Base-by-base conservation (phyloP, 805 yeast genomes). In the Lipomyces lipofer region DNA sequence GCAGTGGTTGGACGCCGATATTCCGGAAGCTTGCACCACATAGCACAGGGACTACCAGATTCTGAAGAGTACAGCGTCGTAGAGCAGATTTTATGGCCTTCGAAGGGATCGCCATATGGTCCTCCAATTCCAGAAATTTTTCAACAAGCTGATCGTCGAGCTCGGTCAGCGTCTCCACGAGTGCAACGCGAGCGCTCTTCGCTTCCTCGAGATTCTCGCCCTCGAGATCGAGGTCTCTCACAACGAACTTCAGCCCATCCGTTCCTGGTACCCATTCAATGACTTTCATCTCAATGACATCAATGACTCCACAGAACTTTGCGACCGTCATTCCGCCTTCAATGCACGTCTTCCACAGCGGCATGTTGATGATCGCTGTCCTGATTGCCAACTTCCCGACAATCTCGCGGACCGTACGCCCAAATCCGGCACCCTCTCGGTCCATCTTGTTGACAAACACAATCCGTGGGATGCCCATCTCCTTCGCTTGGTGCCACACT, bases 401-500 rank as follows among this genome's bases (percentile, higher is more conserved):
- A 24, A 94, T 78, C 63, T 92, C 97, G 61, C 82, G 83, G 4
- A 89, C 95, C 0, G 97, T 88, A 52, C 96, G 75, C 59, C 96
- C 84, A 67, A 83, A 94, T 0, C 97, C 97, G 1, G 98, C 96
- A 19, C 99, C 99, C 13, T 84, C 86, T 56, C 98, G 78, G 71
- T 94, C 99, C 98, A 94, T 91, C 69, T 94, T 94, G 70, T 94
- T 94, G 30, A 94, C 80, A 67, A 82, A 94, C 10, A 88, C 83
- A 10, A 94, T 74, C 47, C 81, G 78, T 0, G 99, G 98, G 33
- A 94, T 82, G 2, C 70, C 69, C 62, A 84, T 71, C 15, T 78
- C 78, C n/a, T 45, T 38, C 1, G 97, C 91, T 69, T 91, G 96
- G 59, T 79, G 81, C 97, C 98, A 94, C 2, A 94, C 98, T 66